Evolutionary conservation across 2,329 filamentous ascomycete genomes (phyloP), one percentile per base, ranked within the genome.

Genomic region (Scleromitrula shiraiana): DNA sequence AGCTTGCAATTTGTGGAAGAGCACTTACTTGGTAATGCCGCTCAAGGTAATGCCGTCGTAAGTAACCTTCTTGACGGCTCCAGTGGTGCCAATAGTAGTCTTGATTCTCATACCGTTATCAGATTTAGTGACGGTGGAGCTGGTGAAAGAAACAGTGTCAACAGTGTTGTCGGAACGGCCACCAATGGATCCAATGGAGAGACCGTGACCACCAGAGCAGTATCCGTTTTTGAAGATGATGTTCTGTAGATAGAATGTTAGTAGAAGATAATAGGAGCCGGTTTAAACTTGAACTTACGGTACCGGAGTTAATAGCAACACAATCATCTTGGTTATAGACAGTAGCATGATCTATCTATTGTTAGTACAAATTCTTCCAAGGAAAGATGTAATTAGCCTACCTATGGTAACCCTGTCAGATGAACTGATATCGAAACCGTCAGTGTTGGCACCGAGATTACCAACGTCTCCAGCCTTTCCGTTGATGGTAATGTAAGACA

Each of bases 301-400:
- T 70, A 46, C 75, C 75, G 1, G 72, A 76, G 64, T 78, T 79
- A 54, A 79, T 63, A 30, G 75, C 76, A 22, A 79, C 64, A 56
- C 76, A 80, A 57, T 80, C 76, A 50, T 80, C 76, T 63, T 80
- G 76, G 63, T 78, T 79, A 59, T 72, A 68, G 38, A 78, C 67
- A 50, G 65, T 69, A 17, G 73, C 72, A 14, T n/a, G n/a, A n/a
- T n/a, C n/a, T n/a, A n/a, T n/a, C n/a, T n/a, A n/a, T n/a, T n/a
- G n/a, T n/a, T n/a, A n/a, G n/a, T n/a, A n/a, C n/a, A n/a, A n/a
- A n/a, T n/a, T n/a, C n/a, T n/a, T n/a, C n/a, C n/a, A n/a, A n/a
- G n/a, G n/a, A n/a, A n/a, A n/a, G n/a, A n/a, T n/a, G n/a, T n/a
- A n/a, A n/a, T n/a, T n/a, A n/a, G 24, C n/a, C 70, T 50, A 46